Evolutionary conservation across 163 green algal genomes (phyloP), one percentile per base, ranked within the genome.

Genomic region (Picocystis sp.): DNA sequence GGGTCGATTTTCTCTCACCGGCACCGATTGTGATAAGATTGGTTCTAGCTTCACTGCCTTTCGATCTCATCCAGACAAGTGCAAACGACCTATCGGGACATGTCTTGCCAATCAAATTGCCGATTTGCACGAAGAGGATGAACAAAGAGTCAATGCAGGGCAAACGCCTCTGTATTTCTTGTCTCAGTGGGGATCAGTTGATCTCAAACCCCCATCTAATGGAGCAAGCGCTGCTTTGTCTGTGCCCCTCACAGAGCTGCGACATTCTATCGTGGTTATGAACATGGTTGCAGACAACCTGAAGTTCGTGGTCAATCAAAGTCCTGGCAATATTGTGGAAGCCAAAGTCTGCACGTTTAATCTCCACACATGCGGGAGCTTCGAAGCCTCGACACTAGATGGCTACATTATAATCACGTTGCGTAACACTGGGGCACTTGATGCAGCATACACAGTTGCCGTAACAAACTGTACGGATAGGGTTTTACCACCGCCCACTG

Each of bases 11-110:
- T 71, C 67, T 21, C 45, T 72, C 2, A 63, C 76, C 14, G 82
- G 80, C 15, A 55, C 33, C 6, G 62, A 75, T 45, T 94, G 84
- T 61, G 72, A 92, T 67, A 88, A 84, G 56, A 65, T 92, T 5
- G 83, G 84, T 24, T 84, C 81, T 8, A 56, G 47, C 19, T 93
- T 92, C 62, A 58, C 59, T 0, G 82, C 77, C 10, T 94, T 94
- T 61, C 61, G 73, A 0, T 75, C 74, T 53, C 77, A 82, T 57
- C 59, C 9, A 53, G 60, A 21, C 58, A 71, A 61, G 35, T 81
- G 64, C 17, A 46, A 38, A 19, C 48, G 55, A 13, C 57, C 52
- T 2, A 12, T 56, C 3, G 63, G 72, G 41, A 73, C 61, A 24
- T 94, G 84, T 65, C 71, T 94, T 24, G 19, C 10, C 19, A 79